Base-by-base conservation (phyloP, 2,329 filamentous ascomycete genomes). In the Didymella sp. region DNA sequence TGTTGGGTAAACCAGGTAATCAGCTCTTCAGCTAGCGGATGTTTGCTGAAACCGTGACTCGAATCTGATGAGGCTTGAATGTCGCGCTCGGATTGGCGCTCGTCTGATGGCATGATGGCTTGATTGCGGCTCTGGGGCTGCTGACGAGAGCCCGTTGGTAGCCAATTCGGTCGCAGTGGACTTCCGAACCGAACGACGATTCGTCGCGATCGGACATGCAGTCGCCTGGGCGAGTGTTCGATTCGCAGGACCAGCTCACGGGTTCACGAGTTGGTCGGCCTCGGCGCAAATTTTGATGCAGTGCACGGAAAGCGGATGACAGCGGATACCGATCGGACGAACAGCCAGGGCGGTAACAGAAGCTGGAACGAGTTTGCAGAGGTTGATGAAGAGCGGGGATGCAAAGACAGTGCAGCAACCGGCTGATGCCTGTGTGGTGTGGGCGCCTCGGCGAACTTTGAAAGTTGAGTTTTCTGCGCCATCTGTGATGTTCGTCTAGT, bases 1-100 rank as follows among this genome's bases (percentile, higher is more conserved):
- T 75, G 59, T 3, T 66, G 48, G 4, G 52, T 61, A 45, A 76
- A 75, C 74, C 74, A 77, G 7, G 51, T 33, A 1, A 71, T 19
- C 7, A 75, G 67, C 24, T 58, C 53, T 24, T 64, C 57, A 27
- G 61, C 57, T 50, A 60, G 50, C n/a, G 58, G 59, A 57, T 64
- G 61, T 31, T 56, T 31, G 28, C 50, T 45, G 46, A 51, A 57
- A 38, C 31, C 42, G 17, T 56, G 54, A 48, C 42, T 41, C 19
- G 46, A 40, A 48, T 31, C 55, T 56, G 45, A 17, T 21, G 35
- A 53, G 41, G 57, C 38, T 17, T 37, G 6, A 28, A 17, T 43
- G 51, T 12, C 47, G 17, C 9, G 21, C n/a, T 33, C 17, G 30
- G 42, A 38, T 54, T 56, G 51, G 24, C 30, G 59, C 47, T 53